Evolutionary conservation across 2,329 filamentous ascomycete species (phyloP).

Genomic region (Fusarium sp.): DNA sequence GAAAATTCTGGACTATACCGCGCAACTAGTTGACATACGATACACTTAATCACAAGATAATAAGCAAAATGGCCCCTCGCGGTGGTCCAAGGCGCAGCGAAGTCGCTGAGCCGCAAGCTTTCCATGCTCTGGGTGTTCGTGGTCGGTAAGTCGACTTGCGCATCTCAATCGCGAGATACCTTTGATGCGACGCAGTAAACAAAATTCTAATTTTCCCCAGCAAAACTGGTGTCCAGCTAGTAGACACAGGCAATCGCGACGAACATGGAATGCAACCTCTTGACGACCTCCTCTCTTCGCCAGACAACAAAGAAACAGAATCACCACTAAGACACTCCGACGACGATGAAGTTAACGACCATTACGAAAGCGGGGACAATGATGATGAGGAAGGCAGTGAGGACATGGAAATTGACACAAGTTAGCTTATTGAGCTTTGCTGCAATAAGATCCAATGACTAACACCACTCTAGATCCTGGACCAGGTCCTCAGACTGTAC

Average conservation of each 20-base stretch:
- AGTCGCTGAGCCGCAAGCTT: conserved; percentile 48
- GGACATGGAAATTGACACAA: conserved; percentile 66
- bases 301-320: conserved; percentile 68
- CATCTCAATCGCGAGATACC: not conserved
- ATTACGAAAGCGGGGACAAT: conserved; percentile 44
- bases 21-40: not conserved
- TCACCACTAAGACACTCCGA: conserved; percentile 40
- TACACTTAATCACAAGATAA: not conserved
- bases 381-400: conserved; percentile 50
- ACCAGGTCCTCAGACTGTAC: conserved; percentile 64
- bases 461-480: conserved; percentile 58
- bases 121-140: conserved; percentile 52
- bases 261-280: conserved; percentile 92
- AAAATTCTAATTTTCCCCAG: conserved; percentile 58
- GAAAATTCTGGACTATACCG: not conserved
- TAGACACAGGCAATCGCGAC: conserved; percentile 83
- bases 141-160: conserved; percentile 52
- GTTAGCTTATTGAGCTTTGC: conserved; percentile 47
- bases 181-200: not conserved
- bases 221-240: conserved; percentile 87
- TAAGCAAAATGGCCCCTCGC: conserved; percentile 50
- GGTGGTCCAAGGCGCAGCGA: conserved; percentile 47
- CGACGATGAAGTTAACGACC: conserved; percentile 19
- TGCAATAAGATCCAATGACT: conserved; percentile 20
- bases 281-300: conserved; percentile 89